Evolutionary conservation across 2,329 filamentous ascomycete genomes (phyloP), one percentile per base, ranked within the genome.

Genomic region (Trichoderma lentiforme): DNA sequence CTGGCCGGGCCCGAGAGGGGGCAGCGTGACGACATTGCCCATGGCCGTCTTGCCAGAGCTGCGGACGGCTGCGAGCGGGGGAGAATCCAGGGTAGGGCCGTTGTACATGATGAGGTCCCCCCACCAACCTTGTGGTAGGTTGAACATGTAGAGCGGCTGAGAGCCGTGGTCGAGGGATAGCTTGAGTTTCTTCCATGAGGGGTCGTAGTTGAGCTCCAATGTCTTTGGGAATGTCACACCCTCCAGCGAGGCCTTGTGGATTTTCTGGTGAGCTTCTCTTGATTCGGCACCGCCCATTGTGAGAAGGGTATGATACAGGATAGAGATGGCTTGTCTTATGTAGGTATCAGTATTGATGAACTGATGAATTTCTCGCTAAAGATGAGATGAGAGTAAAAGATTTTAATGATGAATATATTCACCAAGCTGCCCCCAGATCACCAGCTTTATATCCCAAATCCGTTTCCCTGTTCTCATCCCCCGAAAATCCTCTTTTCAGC

Each of bases 1-100:
- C 47, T 43, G 30, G n/a, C 74, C 74, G 15, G 72, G 57, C 36
- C 21, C 43, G 2, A 73, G 51, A 5, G 71, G 64, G 24, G 74
- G 72, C 21, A 76, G 62, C 15, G 66, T 73, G 61, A 76, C 66
- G 53, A 57, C 28, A 24, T 60, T 71, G 4, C 66, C 51, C 39
- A 57, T 60, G 4, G 24, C 62, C 15, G 58, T 24, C 30, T 30
- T 53, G 53, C 71, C 66, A 8, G 71, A 57, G 30, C 64, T 64
- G 28, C 67, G 71, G 8, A 56, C 71, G 2, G 67, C 63, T 39
- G 71, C 73, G 39, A 73, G 67, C 24, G 71, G 66, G 9, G 71
- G 32, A 15, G 18, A 3, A 6, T 74, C 62, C 2, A 69, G 24
- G 62, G 47, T 71, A 60, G 73, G 67, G n/a, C 73, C 73, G 14